Conservation (phyloP, 345 rosid species). For the Eucalyptus albens region DNA sequence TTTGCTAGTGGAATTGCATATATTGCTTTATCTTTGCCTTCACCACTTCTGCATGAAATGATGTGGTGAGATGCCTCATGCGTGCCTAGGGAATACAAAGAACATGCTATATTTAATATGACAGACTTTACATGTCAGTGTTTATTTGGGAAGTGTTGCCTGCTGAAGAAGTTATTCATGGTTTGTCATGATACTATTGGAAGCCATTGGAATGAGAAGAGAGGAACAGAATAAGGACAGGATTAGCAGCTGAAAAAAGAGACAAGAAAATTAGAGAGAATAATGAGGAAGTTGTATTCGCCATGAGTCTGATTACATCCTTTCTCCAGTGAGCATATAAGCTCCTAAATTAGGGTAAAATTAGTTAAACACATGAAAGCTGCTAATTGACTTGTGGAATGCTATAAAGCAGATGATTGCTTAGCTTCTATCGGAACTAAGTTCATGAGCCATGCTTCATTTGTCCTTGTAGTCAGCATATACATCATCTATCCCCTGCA, state of each 20-base stretch:
- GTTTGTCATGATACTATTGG: background rate
- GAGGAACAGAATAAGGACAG: background rate
- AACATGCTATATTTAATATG: background rate
- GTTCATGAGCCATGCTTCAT: background rate
- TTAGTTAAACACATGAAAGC: background rate
- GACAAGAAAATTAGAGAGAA: background rate
- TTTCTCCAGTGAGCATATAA: background rate
- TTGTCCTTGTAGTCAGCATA: background rate
- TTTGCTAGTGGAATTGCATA: background rate
- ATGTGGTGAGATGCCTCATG: background rate
- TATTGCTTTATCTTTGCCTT: background rate
- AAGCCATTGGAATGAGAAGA: background rate
- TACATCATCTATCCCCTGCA: background rate
- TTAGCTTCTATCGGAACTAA: background rate
- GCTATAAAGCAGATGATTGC: background rate
- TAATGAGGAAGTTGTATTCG: background rate
- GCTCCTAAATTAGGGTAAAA: background rate
- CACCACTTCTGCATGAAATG: background rate
- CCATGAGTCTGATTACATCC: background rate
- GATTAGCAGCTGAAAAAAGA: background rate
- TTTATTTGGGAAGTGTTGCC: background rate
- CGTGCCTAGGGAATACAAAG: background rate
- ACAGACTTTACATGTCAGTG: background rate
- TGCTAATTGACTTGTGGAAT: background rate
- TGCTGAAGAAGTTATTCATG: background rate